These are phyloP conservation scores for Penicillium coffeae DNA, from an alignment of 495 filamentous ascomycete genomes.

Conservation along the genomic window DNA sequence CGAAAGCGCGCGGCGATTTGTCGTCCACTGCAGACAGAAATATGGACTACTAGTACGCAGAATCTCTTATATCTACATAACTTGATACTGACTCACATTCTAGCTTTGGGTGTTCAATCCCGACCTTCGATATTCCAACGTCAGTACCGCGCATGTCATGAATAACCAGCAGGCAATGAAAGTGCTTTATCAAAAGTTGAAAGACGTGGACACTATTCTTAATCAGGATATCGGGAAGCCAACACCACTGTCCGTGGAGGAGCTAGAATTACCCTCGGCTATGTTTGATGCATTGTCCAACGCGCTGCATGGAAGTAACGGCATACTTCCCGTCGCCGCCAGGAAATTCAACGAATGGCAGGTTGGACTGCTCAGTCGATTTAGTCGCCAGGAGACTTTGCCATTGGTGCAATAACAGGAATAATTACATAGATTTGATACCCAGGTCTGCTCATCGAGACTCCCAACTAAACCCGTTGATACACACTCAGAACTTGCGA, in stretches of 20 bases:
- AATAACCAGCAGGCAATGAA: slow-evolving; percentile 57
- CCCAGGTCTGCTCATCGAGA: no score
- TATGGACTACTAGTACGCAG: slow-evolving; percentile 39
- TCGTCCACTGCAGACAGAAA: slow-evolving; percentile 38
- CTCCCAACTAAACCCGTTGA: neutral
- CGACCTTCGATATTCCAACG: slow-evolving; percentile 59
- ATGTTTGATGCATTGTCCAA: slow-evolving; percentile 43
- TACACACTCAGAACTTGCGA: neutral
- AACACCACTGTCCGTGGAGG: slow-evolving; percentile 54
- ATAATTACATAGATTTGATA: no score
- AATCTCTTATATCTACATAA: slow-evolving; percentile 30
- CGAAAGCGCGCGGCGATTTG: slow-evolving; percentile 46
- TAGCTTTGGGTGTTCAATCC: slow-evolving; percentile 69
- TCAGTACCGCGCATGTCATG: slow-evolving; percentile 29
- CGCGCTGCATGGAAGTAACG: slow-evolving; percentile 47
- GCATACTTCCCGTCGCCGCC: slow-evolving; percentile 52
- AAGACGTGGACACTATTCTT: slow-evolving; percentile 51
- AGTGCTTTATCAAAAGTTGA: slow-evolving; percentile 54
- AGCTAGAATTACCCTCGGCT: slow-evolving; percentile 54
- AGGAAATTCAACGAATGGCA: slow-evolving; percentile 61
- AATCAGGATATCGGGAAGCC: slow-evolving; percentile 42
- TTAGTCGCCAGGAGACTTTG: slow-evolving; percentile 8
- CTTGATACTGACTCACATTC: slow-evolving; percentile 22
- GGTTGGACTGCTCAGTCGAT: slow-evolving; percentile 58
- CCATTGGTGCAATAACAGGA: no score